phyloP scores from a whole-genome alignment of 2,329 filamentous ascomycete genomes.

The Fusarium palustre region DNA sequence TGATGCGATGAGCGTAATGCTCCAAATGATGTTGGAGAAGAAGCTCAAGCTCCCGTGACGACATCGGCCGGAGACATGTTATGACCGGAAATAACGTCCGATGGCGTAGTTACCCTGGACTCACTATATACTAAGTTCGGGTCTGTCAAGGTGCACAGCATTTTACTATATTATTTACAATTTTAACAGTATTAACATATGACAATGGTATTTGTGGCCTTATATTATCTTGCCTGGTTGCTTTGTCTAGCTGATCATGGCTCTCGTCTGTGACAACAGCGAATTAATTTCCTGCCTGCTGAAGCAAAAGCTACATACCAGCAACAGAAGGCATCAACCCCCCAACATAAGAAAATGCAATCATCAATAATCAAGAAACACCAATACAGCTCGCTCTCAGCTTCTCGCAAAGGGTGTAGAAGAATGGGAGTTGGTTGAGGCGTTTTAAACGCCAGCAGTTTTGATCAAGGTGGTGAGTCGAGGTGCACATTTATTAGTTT shows the following conservation, averaged over 20 bases:
- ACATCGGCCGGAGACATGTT: constrained; percentile 45
- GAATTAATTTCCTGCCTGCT: too few relatives aligned
- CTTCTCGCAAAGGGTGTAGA: constrained; percentile 43
- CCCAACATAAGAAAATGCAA: not conserved
- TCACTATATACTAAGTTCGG: not conserved
- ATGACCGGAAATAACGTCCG: constrained; percentile 12
- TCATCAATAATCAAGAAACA: constrained; percentile 4
- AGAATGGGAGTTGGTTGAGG: constrained; percentile 48
- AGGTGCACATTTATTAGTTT: constrained; percentile 56
- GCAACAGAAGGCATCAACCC: not conserved
- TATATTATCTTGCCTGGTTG: not conserved
- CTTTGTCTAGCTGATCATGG: not conserved
- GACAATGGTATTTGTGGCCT: not conserved
- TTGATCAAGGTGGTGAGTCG: constrained; percentile 49
- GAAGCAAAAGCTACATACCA: too few relatives aligned
- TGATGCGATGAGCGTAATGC: constrained; percentile 31
- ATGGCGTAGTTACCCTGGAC: constrained; percentile 26
- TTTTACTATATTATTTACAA: not conserved
- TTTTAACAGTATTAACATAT: not conserved
- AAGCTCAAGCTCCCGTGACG: constrained; percentile 37
- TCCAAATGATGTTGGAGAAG: constrained; percentile 19
- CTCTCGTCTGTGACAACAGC: too few relatives aligned
- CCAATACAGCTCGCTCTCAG: constrained; percentile 51
- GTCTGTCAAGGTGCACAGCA: not conserved
- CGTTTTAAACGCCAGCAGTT: constrained; percentile 46